These are phyloP conservation scores for Cocos nucifera DNA, from an alignment of 176 grass and related monocot species.

Conservation along the genomic window DNA sequence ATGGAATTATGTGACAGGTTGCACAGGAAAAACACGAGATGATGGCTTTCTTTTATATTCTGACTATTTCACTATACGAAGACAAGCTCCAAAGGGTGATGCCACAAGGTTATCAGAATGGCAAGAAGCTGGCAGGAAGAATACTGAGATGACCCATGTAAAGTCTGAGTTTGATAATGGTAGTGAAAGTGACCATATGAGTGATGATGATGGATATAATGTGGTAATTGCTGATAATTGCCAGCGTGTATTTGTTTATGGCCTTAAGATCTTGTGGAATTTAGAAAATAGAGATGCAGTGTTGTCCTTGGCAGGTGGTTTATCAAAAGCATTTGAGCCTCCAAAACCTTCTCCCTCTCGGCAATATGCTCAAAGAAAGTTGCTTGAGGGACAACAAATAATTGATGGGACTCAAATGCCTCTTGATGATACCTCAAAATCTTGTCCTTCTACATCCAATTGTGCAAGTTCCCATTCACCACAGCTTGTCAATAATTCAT, in stretches of 20 bases:
- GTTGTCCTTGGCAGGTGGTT: slow-evolving; percentile 57
- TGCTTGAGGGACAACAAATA: slow-evolving; percentile 54
- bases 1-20: slow-evolving; percentile 36
- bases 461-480: slow-evolving; percentile 20
- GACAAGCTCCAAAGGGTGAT: slow-evolving; percentile 89
- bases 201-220: slow-evolving; percentile 94
- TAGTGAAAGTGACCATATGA: slow-evolving; percentile 53
- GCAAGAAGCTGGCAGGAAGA: slow-evolving; percentile 76
- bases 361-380: slow-evolving; percentile 70
- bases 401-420: slow-evolving; percentile 45
- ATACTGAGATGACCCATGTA: slow-evolving; percentile 33
- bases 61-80: slow-evolving; percentile 92
- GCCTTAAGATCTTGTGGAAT: slow-evolving; percentile 89
- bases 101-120: slow-evolving; percentile 63
- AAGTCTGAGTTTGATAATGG: slow-evolving; percentile 57
- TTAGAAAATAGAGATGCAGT: slow-evolving; percentile 79
- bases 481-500: slow-evolving; percentile 41
- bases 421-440: slow-evolving; percentile 27
- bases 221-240: slow-evolving; percentile 92
- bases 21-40: slow-evolving; percentile 53
- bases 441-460: slow-evolving; percentile 33
- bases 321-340: slow-evolving; percentile 86
- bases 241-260: slow-evolving; percentile 88
- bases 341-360: slow-evolving; percentile 82
- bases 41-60: slow-evolving; percentile 80